Base-by-base conservation (phyloP, 495 filamentous ascomycete species). In the Penicillium ochrochloron region DNA sequence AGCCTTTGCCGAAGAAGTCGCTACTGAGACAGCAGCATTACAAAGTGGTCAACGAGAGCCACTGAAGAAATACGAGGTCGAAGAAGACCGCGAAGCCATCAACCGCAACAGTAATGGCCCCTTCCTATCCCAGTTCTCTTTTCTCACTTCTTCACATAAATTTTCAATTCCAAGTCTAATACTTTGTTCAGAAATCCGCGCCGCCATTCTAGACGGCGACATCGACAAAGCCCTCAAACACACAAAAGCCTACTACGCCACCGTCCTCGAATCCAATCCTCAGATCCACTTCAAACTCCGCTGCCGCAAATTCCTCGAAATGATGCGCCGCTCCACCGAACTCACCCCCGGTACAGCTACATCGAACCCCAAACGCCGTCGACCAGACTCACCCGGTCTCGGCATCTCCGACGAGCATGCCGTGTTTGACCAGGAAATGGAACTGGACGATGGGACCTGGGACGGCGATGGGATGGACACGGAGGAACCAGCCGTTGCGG, bases 251-350 rank as follows among this genome's bases (percentile, higher is more conserved):
- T 93, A 86, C 68, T 98, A 97, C 72, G 89, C 92, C 11, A 79
- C 82, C 25, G 95, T 98, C 8, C 83, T 99, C 12, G 83, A 86
- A 44, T 86, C 92, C n/a, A 92, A 96, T 66, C 87, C 92, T 34
- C 89, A 93, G 44, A 93, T 97, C 31, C 90, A 93, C 74, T 99
- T 98, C 77, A 89, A 92, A 60, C 81, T 99, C 53, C 86, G 89
- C 61, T 97, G 95, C 71, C 86, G 92, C 65, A 97, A 94, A 75
- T 96, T 97, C 70, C 86, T 98, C 54, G 95, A 99, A 76, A 96
- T 99, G 92, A 94, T 97, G 66, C 89, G 93, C 27, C 86, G 84
- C 61, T 89, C 86, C 62, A 89, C 87, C 15, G 92, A 97, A 64
- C 77, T 90, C 11, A 85, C 63, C n/a, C 31, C 48, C 2, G 21